Conservation (phyloP, 2,329 filamentous ascomycete genomes). For the Onygenales sp. region DNA sequence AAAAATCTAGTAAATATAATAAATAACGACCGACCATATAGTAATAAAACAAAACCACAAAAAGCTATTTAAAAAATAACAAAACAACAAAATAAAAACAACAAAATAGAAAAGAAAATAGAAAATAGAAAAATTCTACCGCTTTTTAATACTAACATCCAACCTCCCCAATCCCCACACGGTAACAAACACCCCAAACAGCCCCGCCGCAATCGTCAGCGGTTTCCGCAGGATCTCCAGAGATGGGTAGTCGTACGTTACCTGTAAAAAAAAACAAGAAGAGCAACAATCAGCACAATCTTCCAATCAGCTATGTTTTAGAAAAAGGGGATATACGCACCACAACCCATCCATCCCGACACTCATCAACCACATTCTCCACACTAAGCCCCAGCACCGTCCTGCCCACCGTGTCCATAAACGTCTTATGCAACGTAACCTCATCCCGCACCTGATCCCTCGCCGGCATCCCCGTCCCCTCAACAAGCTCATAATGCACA, state of each 20-base stretch:
- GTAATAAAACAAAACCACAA: background rate
- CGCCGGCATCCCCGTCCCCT: conserved; percentile 59
- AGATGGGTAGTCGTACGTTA: conserved; percentile 79
- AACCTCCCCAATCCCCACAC: conserved; percentile 68
- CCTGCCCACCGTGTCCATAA: conserved; percentile 85
- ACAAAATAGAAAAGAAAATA: background rate
- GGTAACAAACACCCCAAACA: conserved; percentile 63
- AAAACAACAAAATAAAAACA: background rate
- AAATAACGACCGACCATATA: background rate
- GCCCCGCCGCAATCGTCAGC: conserved; percentile 64
- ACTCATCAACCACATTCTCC: conserved; percentile 81
- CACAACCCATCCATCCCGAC: conserved; percentile 71
- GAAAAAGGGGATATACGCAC: conserved; percentile 29
- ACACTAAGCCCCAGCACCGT: conserved; percentile 73
- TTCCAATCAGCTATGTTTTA: background rate
- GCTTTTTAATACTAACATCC: conserved; percentile 68
- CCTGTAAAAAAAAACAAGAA: conserved; percentile 19
- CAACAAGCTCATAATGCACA: conserved; percentile 57
- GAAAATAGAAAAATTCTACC: conserved; percentile 21
- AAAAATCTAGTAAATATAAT: background rate
- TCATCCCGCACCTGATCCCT: conserved; percentile 39
- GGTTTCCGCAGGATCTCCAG: conserved; percentile 75
- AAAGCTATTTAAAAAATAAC: conserved; percentile 17
- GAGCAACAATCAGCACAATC: background rate
- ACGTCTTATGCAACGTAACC: conserved; percentile 68